These are phyloP conservation scores for Hygrophila difformis DNA, from an alignment of 257 asterid genomes.

Conservation along the genomic window DNA sequence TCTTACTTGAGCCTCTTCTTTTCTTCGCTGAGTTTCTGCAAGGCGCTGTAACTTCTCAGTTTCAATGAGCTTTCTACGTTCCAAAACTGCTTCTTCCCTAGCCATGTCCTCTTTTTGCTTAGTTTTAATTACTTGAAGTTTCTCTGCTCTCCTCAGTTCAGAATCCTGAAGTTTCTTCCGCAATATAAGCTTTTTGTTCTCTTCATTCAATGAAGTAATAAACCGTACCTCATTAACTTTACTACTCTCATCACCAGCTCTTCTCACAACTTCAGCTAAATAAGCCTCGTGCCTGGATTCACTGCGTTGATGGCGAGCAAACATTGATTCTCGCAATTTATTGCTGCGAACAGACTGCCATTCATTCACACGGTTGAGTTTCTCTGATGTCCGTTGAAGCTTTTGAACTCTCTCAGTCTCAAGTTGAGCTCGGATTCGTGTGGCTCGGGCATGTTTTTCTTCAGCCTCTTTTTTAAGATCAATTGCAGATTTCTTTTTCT, in stretches of 20 bases:
- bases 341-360: slow-evolving; percentile 90
- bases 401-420: slow-evolving; percentile 94
- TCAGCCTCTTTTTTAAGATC: slow-evolving; percentile 94
- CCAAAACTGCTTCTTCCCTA: slow-evolving; percentile 97
- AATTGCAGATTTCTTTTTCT: slow-evolving; percentile 71
- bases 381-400: slow-evolving; percentile 91
- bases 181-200: slow-evolving; percentile 83
- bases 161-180: slow-evolving; percentile 90
- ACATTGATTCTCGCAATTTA: slow-evolving; percentile 80
- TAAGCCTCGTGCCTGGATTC: slow-evolving; percentile 95
- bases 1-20: slow-evolving; percentile 97
- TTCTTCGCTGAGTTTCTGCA: slow-evolving; percentile 85
- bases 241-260: slow-evolving; percentile 97
- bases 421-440: slow-evolving; percentile 87
- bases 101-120: slow-evolving; percentile 96
- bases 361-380: slow-evolving; percentile 85
- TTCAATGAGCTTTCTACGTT: slow-evolving; percentile 85
- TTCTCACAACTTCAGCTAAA: slow-evolving; percentile 91
- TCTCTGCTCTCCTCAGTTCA: slow-evolving; percentile 91
- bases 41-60: slow-evolving; percentile 96
- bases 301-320: slow-evolving; percentile 84
- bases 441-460: slow-evolving; percentile 97
- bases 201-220: slow-evolving; percentile 93
- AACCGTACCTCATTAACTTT: slow-evolving; percentile 98
- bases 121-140: slow-evolving; percentile 73